Base-by-base conservation (phyloP, 2,329 filamentous ascomycete genomes). In the Diplodia scrobiculata region DNA sequence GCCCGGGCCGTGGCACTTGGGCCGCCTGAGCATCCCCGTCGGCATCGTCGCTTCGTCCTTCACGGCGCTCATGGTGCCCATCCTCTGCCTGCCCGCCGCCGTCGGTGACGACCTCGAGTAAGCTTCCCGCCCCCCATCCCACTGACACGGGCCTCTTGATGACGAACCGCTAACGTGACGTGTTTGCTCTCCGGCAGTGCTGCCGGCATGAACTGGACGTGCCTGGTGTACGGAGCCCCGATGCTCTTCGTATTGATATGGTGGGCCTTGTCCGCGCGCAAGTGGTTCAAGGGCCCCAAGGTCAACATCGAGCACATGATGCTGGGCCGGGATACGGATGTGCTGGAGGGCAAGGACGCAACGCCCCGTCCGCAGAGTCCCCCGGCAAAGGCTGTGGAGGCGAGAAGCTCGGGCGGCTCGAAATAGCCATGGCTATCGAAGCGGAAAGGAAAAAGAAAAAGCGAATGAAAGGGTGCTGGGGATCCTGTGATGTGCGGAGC, bases 241-340 rank as follows among this genome's bases (percentile, higher is more conserved):
- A 89, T 89, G 87, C 67, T 86, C 3, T 73, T 82, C 2, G 80
- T 86, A 4, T 77, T 82, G 2, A 75, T 87, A 14, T 90, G 87
- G 86, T 91, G 87, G 81, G 77, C 85, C 48, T 76, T 90, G 4
- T 83, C 84, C 69, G 88, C 88, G 10, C 81, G 81, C 58, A 87
- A 85, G 71, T 90, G 88, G 88, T 91, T 90, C 76, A 88, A 85
- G 71, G 88, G 88, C 0, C 88, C 88, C 0, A 89, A 86, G 78
- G 84, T 90, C 68, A 90, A 90, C 71, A 79, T 90, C 29, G 83
- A 86, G 70, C 84, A 87, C 75, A 71, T 79, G 71, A 82, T 82
- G 80, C 72, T 80, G 14, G 80, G 79, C 5, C 67, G 71, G 2
- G 75, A 76, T 3, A 78, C 73, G 1, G 75, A 76, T 52, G 71